Base-by-base conservation (phyloP, 2,329 filamentous ascomycete genomes). In the Myriosclerotinia duriaeana region DNA sequence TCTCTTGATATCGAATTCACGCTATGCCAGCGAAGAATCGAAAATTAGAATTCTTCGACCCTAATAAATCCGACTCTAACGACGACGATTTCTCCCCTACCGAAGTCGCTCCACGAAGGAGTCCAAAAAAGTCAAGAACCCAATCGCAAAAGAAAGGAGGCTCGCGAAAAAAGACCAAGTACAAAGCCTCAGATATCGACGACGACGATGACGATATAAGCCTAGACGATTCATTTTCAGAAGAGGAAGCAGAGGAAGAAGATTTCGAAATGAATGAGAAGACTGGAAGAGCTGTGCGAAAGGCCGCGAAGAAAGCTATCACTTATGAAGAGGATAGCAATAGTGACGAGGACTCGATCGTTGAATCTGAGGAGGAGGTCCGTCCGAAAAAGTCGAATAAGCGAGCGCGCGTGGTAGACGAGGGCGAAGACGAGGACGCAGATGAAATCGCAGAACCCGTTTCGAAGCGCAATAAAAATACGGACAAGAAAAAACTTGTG, bases 31-130 rank as follows among this genome's bases (percentile, higher is more conserved):
- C 53, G 53, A 68, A 68, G 56, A 76, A 76, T 72, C 76, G 87
- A 64, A 89, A 88, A 80, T 77, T 86, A 65, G 82, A 86, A 69
- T 80, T 81, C 65, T 89, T 89, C 71, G 87, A 89, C 76, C 85
- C 85, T 3, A 89, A 88, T 75, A 84, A 87, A 74, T 89, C 87
- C 61, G 87, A 89, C 71, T 81, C 87, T 2, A 83, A 87, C 60
- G 87, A 89, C 74, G 85, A 87, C 70, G 88, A 88, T 75, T 89
- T 89, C 73, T 83, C 87, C 67, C 86, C 86, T 20, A 75, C 77
- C 20, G 80, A 82, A 71, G 79, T 78, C 36, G 78, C 79, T 40
- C 78, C 82, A 20, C 78, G 78, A 65, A 83, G 80, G 70, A 81
- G 80, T 64, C 72, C 78, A 6, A 79, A 80, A 34, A 75, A 79